A percentile compares a stretch with the other conserved stretches of the same genome.
Conservation (phyloP, 176 grass and related monocot genomes). For the Rhipidocladum racemiflorum region DNA sequence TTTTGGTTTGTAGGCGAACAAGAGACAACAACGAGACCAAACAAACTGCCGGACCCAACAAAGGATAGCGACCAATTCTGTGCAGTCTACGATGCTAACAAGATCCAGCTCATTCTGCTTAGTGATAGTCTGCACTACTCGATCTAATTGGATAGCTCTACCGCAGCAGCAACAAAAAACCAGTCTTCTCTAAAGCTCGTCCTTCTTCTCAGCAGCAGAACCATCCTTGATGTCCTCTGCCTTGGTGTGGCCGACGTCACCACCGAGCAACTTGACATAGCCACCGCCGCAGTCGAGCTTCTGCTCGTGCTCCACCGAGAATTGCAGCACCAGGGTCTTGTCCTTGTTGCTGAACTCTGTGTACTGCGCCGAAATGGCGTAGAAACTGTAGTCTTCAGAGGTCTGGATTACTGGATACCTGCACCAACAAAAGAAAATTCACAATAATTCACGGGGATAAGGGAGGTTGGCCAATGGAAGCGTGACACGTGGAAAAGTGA, state of each 20-base stretch:
- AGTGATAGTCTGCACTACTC: background rate
- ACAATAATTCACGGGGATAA: background rate
- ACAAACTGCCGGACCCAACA: background rate
- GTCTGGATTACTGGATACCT: slow-evolving; percentile 99
- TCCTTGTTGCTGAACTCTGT: slow-evolving; percentile 78
- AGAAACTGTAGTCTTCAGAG: slow-evolving; percentile 90
- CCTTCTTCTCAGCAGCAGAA: slow-evolving; percentile 28
- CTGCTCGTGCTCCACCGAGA: slow-evolving; percentile 80
- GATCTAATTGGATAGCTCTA: background rate
- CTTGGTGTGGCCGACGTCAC: slow-evolving; percentile 67
- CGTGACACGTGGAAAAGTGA: slow-evolving; percentile 27
- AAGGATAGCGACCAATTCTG: background rate
- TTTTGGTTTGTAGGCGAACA: no score
- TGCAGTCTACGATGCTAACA: no score
- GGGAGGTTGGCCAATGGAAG: background rate
- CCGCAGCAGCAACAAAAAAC: background rate
- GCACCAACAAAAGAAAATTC: background rate
- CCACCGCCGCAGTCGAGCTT: slow-evolving; percentile 74
- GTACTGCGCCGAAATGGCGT: slow-evolving; percentile 82
- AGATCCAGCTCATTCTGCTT: no score
- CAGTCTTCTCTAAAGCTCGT: slow-evolving; percentile 46
- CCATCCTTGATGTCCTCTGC: slow-evolving; percentile 22
- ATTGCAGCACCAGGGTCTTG: slow-evolving; percentile 66
- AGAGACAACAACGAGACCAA: background rate
- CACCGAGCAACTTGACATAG: slow-evolving; percentile 67